Percentiles rank a stretch among this genome's conserved stretches.
phyloP scores from a whole-genome alignment of 2,329 filamentous ascomycete species.

The Aspergillus costaricaensis region DNA sequence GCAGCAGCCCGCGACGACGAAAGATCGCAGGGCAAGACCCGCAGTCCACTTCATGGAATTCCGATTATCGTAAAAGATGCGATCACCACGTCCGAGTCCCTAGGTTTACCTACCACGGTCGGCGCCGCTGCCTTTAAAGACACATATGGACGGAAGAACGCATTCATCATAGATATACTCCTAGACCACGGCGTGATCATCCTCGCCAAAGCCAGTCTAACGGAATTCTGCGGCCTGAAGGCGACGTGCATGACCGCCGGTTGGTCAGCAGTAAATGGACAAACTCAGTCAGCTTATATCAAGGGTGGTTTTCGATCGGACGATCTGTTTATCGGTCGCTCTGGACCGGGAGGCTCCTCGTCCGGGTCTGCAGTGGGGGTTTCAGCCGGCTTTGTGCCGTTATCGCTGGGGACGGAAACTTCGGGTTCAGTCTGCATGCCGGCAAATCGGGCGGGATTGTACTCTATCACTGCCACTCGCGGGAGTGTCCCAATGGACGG shows the following conservation, averaged over 20 bases:
- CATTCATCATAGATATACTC: neutral
- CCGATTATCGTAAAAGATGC: slow-evolving; percentile 1
- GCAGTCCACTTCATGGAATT: neutral
- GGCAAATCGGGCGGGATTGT: neutral
- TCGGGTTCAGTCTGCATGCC: slow-evolving; percentile 5
- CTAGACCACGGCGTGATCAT: neutral
- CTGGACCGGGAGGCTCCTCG: neutral
- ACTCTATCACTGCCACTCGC: neutral
- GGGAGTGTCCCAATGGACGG: neutral
- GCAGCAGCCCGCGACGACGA: neutral
- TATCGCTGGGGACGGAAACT: neutral
- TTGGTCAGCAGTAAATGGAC: neutral
- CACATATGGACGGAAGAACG: neutral
- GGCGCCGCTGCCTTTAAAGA: neutral
- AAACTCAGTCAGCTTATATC: neutral
- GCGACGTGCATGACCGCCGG: neutral
- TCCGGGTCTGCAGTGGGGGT: neutral
- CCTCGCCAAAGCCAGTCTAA: neutral
- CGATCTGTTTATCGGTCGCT: slow-evolving; percentile 1
- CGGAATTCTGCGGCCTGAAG: slow-evolving; percentile 1
- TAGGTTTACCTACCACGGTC: neutral
- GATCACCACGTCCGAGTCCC: neutral
- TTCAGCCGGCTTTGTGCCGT: neutral
- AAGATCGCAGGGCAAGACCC: neutral
- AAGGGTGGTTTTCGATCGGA: neutral